Evolutionary conservation across 331 rosid genomes (phyloP), one percentile per base, ranked within the genome.

Genomic region (Spiraea crenata): DNA sequence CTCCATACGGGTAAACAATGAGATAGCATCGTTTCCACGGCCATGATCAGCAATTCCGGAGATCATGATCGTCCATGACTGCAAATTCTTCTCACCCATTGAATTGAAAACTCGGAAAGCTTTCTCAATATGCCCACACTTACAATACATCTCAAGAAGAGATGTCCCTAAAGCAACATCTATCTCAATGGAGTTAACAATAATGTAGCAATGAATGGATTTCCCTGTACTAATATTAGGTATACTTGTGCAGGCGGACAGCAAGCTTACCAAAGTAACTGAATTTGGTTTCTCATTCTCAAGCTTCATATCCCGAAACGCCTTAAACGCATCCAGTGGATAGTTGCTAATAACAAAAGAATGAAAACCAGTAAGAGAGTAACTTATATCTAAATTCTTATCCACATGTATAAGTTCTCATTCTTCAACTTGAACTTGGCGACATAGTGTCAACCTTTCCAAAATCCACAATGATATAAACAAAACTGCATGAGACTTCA

Each of bases 21-120:
- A 71, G 71, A 82, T 66, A 35, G 84, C 86, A 41, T 82, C 86
- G 7, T 70, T 41, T 25, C 67, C 74, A 17, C 57, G 74, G 9
- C 95, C 89, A 73, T 82, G 85, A 74, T 84, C 73, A 4, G 85
- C 88, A 44, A 88, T 89, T 57, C 83, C 86, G 57, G 89, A 88
- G 37, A 88, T 82, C 95, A 88, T 88, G 65, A 86, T 74, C 20
- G 89, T 88, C 86, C 80, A 88, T 2, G 79, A 80, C 81, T 84
- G 85, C 83, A 86, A 82, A 71, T 82, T 86, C 82, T 80, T 84
- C 44, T 70, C 76, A 42, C 10, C 34, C 83, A 86, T 80, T 40
- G 76, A 86, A 65, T 80, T 48, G 78, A 86, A 88, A 45, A 88
- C 56, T 13, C 38, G 42, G 34, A 80, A 56, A 3, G 89, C 85